A percentile compares a stretch with the other conserved stretches of the same genome.
phyloP scores from a whole-genome alignment of 129 eudicot species.

The carrot (Daucus carota) region DNA sequence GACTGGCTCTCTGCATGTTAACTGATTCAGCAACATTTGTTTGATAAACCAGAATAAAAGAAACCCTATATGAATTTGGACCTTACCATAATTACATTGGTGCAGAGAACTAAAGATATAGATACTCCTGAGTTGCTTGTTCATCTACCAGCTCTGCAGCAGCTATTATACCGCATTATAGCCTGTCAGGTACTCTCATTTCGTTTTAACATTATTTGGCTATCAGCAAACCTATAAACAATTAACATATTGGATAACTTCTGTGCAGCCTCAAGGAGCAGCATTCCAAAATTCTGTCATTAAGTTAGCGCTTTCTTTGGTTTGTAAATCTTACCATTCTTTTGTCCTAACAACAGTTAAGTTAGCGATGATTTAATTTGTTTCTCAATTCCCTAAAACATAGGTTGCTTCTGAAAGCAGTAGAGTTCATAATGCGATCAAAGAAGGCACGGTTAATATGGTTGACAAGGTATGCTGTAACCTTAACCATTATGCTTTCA shows the following conservation, averaged over 20 bases:
- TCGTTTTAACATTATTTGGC: not conserved
- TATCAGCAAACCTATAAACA: not conserved
- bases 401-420: slow-evolving; percentile 80
- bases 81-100: slow-evolving; percentile 7
- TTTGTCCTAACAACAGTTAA: not conserved
- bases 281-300: slow-evolving; percentile 58
- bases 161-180: slow-evolving; percentile 56
- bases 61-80: not conserved
- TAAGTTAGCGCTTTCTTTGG: slow-evolving; percentile 72
- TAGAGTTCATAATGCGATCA: slow-evolving; percentile 67
- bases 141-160: slow-evolving; percentile 76
- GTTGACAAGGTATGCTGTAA: slow-evolving; percentile 63
- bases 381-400: not conserved
- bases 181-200: slow-evolving; percentile 63
- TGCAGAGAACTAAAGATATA: slow-evolving; percentile 53
- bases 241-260: not conserved
- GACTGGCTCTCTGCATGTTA: too few relatives aligned
- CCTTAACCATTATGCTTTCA: not conserved
- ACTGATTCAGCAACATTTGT: not conserved
- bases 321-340: slow-evolving; percentile 18
- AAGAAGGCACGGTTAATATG: slow-evolving; percentile 64
- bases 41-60: not conserved
- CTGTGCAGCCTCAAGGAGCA: slow-evolving; percentile 87
- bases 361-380: not conserved
- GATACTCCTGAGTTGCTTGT: slow-evolving; percentile 68